phyloP scores from a whole-genome alignment of 2,329 filamentous ascomycete genomes.

The Chrysoporthe puriensis region DNA sequence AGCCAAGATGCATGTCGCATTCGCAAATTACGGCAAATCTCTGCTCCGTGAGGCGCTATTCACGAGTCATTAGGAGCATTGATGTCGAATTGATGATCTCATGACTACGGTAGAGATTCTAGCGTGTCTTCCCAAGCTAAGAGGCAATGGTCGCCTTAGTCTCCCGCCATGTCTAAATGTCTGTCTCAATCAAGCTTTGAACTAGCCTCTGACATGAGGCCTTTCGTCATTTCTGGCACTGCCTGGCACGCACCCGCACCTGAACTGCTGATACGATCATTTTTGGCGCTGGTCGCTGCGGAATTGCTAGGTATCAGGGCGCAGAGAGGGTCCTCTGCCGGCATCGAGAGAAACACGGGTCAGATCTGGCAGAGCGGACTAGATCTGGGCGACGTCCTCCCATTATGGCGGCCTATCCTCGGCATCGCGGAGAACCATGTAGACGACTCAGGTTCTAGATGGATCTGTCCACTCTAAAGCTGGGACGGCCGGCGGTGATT shows the following conservation, averaged over 20 bases:
- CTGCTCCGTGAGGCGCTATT: not conserved
- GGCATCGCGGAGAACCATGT: slow-evolving; percentile 6
- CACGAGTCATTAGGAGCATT: not conserved
- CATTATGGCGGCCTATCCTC: slow-evolving; percentile 12
- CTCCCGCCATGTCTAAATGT: not conserved
- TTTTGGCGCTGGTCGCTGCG: not conserved
- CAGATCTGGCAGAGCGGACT: slow-evolving; percentile 17
- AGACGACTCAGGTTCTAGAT: not conserved
- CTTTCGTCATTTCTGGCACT: not conserved
- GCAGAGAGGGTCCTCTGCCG: no score
- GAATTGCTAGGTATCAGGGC: not conserved
- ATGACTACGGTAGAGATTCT: slow-evolving; percentile 20
- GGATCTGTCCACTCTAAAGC: not conserved
- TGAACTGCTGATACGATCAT: not conserved
- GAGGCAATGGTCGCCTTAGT: not conserved
- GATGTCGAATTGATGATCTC: slow-evolving; percentile 21
- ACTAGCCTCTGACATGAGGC: not conserved
- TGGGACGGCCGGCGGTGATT: not conserved
- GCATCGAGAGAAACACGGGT: not conserved
- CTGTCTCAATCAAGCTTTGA: not conserved
- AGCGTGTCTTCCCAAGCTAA: slow-evolving; percentile 3
- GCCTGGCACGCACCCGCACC: not conserved
- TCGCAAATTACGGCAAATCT: not conserved
- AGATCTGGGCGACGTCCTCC: slow-evolving; percentile 15
- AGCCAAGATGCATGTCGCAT: not conserved